These are phyloP conservation scores for Entomortierella chlamydospora DNA, from an alignment of 192 early-diverging fungal species.

Conservation along the genomic window DNA sequence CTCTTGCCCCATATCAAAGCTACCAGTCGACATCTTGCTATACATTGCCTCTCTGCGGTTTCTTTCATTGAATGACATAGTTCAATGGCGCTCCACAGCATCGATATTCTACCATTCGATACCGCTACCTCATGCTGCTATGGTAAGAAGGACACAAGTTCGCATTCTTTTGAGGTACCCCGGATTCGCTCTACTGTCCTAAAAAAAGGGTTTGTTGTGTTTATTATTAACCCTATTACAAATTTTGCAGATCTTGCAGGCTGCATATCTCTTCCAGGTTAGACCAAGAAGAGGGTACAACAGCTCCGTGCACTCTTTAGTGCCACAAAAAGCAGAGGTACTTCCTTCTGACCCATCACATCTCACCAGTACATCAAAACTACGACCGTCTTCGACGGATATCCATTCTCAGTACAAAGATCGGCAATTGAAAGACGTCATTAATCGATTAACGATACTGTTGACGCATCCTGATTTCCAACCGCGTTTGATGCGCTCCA, in stretches of 20 bases:
- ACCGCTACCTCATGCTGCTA: constrained; percentile 30
- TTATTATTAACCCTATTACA: too few relatives aligned
- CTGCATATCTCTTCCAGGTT: constrained; percentile 38
- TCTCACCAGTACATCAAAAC: background rate
- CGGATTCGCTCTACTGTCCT: too few relatives aligned
- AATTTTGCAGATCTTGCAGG: constrained; percentile 34
- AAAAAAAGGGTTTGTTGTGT: constrained; percentile 1
- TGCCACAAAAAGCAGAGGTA: background rate
- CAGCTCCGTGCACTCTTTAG: background rate
- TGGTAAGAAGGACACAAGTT: constrained; percentile 24
- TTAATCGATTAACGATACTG: constrained; percentile 14
- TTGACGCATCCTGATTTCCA: constrained; percentile 40
- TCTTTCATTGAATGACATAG: constrained; percentile 37
- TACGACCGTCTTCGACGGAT: background rate
- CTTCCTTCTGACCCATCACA: background rate
- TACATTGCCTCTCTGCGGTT: constrained; percentile 46
- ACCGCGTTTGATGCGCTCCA: constrained; percentile 36
- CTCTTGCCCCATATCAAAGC: constrained; percentile 27
- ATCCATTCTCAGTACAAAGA: constrained; percentile 28
- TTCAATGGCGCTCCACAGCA: constrained; percentile 46
- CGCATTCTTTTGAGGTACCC: too few relatives aligned
- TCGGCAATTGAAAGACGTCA: constrained; percentile 24
- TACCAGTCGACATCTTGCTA: constrained; percentile 41
- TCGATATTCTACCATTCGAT: constrained; percentile 36
- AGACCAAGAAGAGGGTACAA: constrained; percentile 22